Conservation (phyloP, 805 yeast species). For the Candida nitratophila region DNA sequence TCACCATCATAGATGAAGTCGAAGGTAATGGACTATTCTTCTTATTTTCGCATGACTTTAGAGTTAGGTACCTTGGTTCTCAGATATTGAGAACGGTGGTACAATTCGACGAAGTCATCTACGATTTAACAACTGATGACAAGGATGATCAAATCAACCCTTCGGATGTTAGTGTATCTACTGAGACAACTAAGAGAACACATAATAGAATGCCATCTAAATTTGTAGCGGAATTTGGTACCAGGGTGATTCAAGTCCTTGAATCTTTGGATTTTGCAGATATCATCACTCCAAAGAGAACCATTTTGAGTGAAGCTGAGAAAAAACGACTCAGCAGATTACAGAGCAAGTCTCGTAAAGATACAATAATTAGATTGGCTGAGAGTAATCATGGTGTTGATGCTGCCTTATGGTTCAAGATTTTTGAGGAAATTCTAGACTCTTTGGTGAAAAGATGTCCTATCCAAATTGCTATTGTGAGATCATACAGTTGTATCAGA, state of each 20-base stretch:
- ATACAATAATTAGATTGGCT: slow-evolving; percentile 68
- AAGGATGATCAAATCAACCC: slow-evolving; percentile 8
- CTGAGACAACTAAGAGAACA: slow-evolving; percentile 38
- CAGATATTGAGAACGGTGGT: slow-evolving; percentile 70
- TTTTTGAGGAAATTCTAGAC: slow-evolving; percentile 69
- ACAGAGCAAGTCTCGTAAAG: slow-evolving; percentile 48
- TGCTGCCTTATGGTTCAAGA: slow-evolving; percentile 91
- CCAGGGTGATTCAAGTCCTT: slow-evolving; percentile 68
- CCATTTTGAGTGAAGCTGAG: slow-evolving; percentile 67
- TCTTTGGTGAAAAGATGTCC: slow-evolving; percentile 78
- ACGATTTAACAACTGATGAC: slow-evolving; percentile 30
- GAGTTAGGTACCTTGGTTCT: slow-evolving; percentile 68
- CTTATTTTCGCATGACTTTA: slow-evolving; percentile 78
- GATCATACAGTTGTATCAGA: slow-evolving; percentile 85
- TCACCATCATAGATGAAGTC: slow-evolving; percentile 85
- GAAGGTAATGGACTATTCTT: slow-evolving; percentile 95
- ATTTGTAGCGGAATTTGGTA: slow-evolving; percentile 73
- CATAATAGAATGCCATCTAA: slow-evolving; percentile 59
- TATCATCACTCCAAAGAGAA: slow-evolving; percentile 45
- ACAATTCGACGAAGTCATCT: slow-evolving; percentile 81
- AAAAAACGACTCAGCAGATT: slow-evolving; percentile 61
- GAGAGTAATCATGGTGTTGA: slow-evolving; percentile 94
- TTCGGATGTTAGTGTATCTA: slow-evolving; percentile 4
- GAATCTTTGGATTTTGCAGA: slow-evolving; percentile 64
- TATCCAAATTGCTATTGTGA: slow-evolving; percentile 85